phyloP scores from a whole-genome alignment of 768 basidiomycete genomes.

The Cantharellus anzutake region DNA sequence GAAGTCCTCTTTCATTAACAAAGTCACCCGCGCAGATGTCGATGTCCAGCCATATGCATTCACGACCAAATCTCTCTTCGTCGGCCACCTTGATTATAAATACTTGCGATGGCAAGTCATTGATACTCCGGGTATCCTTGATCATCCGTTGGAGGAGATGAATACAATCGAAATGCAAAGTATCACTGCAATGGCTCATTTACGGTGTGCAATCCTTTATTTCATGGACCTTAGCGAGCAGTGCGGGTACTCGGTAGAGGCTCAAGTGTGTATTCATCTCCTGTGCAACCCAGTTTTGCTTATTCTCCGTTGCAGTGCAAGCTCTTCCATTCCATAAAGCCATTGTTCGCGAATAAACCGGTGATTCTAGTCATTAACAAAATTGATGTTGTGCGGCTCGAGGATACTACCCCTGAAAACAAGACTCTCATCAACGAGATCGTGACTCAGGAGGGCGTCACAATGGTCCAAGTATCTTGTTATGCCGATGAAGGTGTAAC shows the following conservation, averaged over 20 bases:
- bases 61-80: constrained; percentile 96
- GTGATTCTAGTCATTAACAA: constrained; percentile 94
- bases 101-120: constrained; percentile 99
- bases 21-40: constrained; percentile 96
- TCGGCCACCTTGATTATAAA: constrained; percentile 97
- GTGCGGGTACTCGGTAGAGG: constrained; percentile 93
- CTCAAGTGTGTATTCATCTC: constrained; percentile 41
- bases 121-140: constrained; percentile 94
- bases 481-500: constrained; percentile 96
- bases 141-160: constrained; percentile 98
- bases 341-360: constrained; percentile 85
- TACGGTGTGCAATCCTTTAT: constrained; percentile 86
- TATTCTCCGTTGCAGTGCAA: constrained; percentile 44
- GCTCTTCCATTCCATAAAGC: constrained; percentile 98
- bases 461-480: constrained; percentile 74
- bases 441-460: constrained; percentile 49
- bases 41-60: constrained; percentile 99
- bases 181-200: constrained; percentile 91
- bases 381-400: constrained; percentile 78
- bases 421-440: constrained; percentile 77
- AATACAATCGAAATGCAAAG: constrained; percentile 99
- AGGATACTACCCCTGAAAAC: constrained; percentile 60
- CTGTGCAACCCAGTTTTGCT: not conserved
- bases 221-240: constrained; percentile 99
- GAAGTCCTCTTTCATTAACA: constrained; percentile 99